Evolutionary conservation across 2,329 filamentous ascomycete genomes (phyloP).

Genomic region (Colletotrichum kahawae): DNA sequence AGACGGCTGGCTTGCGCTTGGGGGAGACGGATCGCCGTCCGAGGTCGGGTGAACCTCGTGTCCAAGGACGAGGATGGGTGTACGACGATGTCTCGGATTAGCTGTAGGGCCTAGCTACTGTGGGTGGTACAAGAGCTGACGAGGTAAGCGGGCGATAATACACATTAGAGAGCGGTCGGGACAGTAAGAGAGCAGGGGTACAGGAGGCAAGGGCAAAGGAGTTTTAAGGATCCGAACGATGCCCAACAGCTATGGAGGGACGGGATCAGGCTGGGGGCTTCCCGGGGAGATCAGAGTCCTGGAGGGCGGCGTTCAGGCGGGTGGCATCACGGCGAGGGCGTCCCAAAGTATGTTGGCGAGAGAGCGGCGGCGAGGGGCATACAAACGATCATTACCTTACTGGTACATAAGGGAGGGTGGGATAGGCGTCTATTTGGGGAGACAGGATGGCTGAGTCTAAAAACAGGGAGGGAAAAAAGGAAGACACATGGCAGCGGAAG

Average conservation of each 20-base stretch:
- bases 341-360: background rate
- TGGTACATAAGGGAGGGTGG: background rate
- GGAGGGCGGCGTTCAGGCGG: background rate
- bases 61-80: background rate
- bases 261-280: background rate
- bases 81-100: conserved; percentile 6
- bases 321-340: background rate
- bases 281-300: background rate
- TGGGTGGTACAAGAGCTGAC: background rate
- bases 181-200: background rate
- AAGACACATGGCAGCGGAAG: background rate
- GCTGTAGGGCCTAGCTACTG: background rate
- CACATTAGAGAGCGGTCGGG: background rate
- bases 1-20: background rate
- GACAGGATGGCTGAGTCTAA: background rate
- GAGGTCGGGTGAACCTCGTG: background rate
- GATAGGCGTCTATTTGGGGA: background rate
- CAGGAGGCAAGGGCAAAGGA: background rate
- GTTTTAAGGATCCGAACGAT: background rate
- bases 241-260: background rate
- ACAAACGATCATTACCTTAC: background rate
- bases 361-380: background rate
- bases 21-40: background rate
- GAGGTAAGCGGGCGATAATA: background rate
- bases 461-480: background rate